Conservation (phyloP, 2,329 filamentous ascomycete genomes). For the Fusarium decemcellulare region DNA sequence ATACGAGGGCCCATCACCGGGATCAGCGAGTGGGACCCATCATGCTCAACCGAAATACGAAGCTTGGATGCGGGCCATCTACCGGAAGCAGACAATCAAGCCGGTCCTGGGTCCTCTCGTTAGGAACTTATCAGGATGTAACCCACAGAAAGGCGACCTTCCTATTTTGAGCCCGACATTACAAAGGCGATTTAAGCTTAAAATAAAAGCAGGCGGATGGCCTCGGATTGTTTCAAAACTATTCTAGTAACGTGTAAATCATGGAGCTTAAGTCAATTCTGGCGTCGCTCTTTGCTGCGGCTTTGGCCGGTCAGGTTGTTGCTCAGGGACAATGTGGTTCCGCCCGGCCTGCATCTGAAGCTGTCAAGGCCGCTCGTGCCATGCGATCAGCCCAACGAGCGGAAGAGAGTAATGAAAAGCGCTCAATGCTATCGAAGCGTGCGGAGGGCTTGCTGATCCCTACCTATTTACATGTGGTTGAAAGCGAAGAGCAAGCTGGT, state of each 20-base stretch:
- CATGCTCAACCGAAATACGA: too few species aligned
- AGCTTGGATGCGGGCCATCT: too few species aligned
- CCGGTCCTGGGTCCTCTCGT: too few species aligned
- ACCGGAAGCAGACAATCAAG: too few species aligned
- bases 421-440: not conserved
- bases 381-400: not conserved
- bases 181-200: not conserved
- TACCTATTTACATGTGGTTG: conserved; percentile 2
- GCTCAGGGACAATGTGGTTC: not conserved
- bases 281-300: not conserved
- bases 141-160: not conserved
- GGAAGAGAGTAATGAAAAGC: not conserved
- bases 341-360: not conserved
- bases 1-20: too few species aligned
- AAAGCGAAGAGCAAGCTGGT: not conserved
- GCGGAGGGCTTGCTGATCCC: not conserved
- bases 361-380: not conserved
- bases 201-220: not conserved
- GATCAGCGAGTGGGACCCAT: too few species aligned
- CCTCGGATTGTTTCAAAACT: not conserved
- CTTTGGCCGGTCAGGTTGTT: not conserved
- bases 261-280: not conserved
- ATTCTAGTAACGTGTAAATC: not conserved
- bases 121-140: too few species aligned
- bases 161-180: not conserved